These are phyloP conservation scores for Colletotrichum euphorbiae DNA, from an alignment of 2,329 filamentous ascomycete genomes.

Conservation along the genomic window DNA sequence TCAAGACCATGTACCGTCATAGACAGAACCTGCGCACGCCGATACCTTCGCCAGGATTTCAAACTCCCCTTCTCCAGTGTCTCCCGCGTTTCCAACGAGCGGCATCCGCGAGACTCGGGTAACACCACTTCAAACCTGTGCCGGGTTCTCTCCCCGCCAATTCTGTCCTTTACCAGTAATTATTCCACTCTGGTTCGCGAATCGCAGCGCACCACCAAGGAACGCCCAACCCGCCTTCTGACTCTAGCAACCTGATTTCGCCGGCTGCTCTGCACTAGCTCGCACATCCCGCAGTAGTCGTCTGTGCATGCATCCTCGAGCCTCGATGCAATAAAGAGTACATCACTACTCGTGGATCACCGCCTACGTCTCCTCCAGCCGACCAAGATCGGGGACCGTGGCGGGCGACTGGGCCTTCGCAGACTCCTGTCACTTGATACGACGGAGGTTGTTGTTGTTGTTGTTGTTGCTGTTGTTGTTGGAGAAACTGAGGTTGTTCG, in stretches of 20 bases:
- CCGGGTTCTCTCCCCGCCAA: slow-evolving; percentile 6
- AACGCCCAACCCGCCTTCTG: slow-evolving; percentile 16
- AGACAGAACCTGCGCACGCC: not conserved
- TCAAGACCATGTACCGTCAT: not conserved
- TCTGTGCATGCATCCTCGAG: slow-evolving; percentile 4
- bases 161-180: not conserved
- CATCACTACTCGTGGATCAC: slow-evolving; percentile 1
- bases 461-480: slow-evolving; percentile 34
- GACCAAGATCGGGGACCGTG: slow-evolving; percentile 1
- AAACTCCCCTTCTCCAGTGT: not conserved
- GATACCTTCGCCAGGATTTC: not conserved
- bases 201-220: slow-evolving; percentile 20
- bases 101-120: slow-evolving; percentile 16
- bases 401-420: slow-evolving; percentile 2
- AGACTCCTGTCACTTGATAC: slow-evolving; percentile 15
- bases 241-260: slow-evolving; percentile 14
- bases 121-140: not conserved
- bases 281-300: not conserved
- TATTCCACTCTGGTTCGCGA: slow-evolving; percentile 19
- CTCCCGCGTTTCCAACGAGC: slow-evolving; percentile 16
- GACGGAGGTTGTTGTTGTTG: slow-evolving; percentile 20
- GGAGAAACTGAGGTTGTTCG: slow-evolving; percentile 18
- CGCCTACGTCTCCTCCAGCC: slow-evolving; percentile 4
- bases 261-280: not conserved
- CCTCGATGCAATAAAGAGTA: slow-evolving; percentile 8